Conservation (phyloP, 306 rosid species). For the Datisca glomerata region DNA sequence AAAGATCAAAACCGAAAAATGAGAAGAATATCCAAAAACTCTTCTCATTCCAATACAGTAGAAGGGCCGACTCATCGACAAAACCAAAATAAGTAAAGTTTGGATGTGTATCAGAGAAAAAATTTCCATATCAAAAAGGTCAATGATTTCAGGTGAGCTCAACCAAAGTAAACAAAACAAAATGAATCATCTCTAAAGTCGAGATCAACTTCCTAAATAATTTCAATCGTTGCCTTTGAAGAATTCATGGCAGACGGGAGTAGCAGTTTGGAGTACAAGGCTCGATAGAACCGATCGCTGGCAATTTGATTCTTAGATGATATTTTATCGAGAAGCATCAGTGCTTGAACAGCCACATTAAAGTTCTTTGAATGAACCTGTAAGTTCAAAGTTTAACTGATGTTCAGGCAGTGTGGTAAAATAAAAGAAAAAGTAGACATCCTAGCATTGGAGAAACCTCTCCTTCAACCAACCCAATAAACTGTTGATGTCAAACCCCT, state of each 20-base stretch:
- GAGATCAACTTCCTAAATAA: background rate
- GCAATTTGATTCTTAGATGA: constrained; percentile 85
- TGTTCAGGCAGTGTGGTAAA: constrained; percentile 1
- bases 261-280: constrained; percentile 72
- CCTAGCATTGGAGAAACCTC: no score
- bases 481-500: background rate
- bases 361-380: constrained; percentile 96
- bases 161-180: background rate
- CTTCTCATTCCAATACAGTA: background rate
- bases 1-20: no score
- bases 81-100: no score
- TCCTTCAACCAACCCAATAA: background rate
- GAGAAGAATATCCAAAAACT: no score
- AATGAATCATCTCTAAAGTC: background rate
- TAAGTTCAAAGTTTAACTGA: constrained; percentile 8
- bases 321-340: constrained; percentile 93
- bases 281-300: constrained; percentile 88
- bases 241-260: constrained; percentile 89
- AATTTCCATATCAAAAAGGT: no score
- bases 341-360: constrained; percentile 86
- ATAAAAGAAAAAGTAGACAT: no score
- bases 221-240: constrained; percentile 51
- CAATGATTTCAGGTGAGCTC: no score
- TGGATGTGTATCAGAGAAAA: background rate
- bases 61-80: background rate